phyloP scores from a whole-genome alignment of 2,329 filamentous ascomycete species.

The Endocalyx cinctus region DNA sequence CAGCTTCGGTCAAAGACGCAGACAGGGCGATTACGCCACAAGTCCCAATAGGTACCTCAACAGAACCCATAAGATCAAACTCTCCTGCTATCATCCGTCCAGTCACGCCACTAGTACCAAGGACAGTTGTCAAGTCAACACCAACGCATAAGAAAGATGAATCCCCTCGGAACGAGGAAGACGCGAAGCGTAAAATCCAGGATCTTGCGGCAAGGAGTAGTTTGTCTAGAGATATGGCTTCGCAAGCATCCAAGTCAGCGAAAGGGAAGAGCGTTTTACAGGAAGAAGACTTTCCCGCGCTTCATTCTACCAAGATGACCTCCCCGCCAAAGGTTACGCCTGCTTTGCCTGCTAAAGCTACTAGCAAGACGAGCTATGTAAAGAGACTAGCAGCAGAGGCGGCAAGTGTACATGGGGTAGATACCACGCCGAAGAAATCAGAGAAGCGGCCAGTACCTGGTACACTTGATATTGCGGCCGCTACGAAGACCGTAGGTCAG shows the following conservation, averaged over 20 bases:
- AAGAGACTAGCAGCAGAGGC: constrained; percentile 20
- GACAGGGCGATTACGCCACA: constrained; percentile 16
- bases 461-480: constrained; percentile 45
- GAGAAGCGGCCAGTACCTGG: constrained; percentile 37
- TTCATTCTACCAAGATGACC: constrained; percentile 41
- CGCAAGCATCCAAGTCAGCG: constrained; percentile 31
- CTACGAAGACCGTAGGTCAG: constrained; percentile 32
- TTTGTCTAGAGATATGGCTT: constrained; percentile 41
- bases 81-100: constrained; percentile 25
- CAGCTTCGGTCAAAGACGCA: constrained; percentile 19
- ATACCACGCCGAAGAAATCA: constrained; percentile 19
- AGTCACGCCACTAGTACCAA: constrained; percentile 24
- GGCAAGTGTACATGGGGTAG: constrained; percentile 10
- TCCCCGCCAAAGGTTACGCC: constrained; percentile 29
- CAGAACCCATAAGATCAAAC: constrained; percentile 7
- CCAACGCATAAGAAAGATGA: constrained; percentile 15
- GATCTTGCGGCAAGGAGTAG: constrained; percentile 41
- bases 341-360: constrained; percentile 26
- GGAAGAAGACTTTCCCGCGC: constrained; percentile 60
- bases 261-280: constrained; percentile 39
- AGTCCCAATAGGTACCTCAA: constrained; percentile 13
- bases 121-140: constrained; percentile 23
- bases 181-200: constrained; percentile 41
- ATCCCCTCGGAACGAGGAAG: constrained; percentile 11
- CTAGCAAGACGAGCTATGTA: constrained; percentile 21